These are phyloP conservation scores for Cyclotella distinguenda DNA, from an alignment of 108 stramenopile species.

Conservation along the genomic window DNA sequence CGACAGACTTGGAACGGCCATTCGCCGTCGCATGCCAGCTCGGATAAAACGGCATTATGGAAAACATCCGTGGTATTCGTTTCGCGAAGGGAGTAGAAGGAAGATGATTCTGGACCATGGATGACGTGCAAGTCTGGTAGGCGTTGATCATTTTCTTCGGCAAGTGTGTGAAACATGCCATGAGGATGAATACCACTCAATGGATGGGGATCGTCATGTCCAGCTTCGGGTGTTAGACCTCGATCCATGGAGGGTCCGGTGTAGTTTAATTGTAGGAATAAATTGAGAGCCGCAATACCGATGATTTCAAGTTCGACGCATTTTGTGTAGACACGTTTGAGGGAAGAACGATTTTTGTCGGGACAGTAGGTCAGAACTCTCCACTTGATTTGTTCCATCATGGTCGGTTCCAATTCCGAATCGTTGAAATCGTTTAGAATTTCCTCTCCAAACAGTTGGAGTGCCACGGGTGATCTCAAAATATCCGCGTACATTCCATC, in stretches of 20 bases:
- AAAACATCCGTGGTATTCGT: conserved; percentile 35
- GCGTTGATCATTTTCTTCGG: conserved; percentile 14
- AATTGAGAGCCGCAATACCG: conserved; percentile 75
- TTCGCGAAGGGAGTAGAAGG: conserved; percentile 15
- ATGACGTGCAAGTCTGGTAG: too few relatives aligned
- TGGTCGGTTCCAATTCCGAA: conserved; percentile 1
- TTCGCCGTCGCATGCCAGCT: conserved; percentile 67
- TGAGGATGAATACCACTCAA: conserved; percentile 70
- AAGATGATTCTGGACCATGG: conserved; percentile 15
- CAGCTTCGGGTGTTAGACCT: conserved; percentile 30
- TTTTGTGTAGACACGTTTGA: conserved; percentile 12
- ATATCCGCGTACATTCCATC: conserved; percentile 57
- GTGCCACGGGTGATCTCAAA: conserved; percentile 43
- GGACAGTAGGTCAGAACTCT: conserved; percentile 33
- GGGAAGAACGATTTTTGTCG: conserved; percentile 2
- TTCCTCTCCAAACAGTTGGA: conserved; percentile 29
- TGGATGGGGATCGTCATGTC: conserved; percentile 9
- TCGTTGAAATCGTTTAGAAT: conserved; percentile 11
- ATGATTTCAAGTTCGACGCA: conserved; percentile 64
- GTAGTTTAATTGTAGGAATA: conserved; percentile 86
- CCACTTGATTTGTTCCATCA: conserved; percentile 44
- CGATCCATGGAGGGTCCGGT: conserved; percentile 70
- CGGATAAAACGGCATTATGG: conserved; percentile 71
- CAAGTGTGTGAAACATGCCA: conserved; percentile 47
- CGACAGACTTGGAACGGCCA: conserved; percentile 73